Base-by-base conservation (phyloP, 352 stramenopile species). In the Phytophthora quininea region DNA sequence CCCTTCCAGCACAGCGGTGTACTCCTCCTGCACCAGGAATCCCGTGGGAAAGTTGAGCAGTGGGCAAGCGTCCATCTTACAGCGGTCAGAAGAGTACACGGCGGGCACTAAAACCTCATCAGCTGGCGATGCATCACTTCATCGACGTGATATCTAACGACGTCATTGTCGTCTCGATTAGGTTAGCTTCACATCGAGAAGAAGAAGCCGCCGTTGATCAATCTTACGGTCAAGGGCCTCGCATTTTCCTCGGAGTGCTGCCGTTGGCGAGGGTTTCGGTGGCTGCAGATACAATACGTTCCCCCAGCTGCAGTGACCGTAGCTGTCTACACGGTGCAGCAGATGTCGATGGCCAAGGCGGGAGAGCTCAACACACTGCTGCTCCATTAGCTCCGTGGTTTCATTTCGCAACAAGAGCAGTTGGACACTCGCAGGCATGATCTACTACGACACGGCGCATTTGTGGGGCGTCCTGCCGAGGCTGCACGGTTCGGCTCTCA, bases 401-500 rank as follows among this genome's bases (percentile, higher is more conserved):
- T n/a, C 6, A 24, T 49, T 3, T 43, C 64, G 65, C 48, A 66
- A 38, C 48, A 33, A 29, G 61, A 73, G 57, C 30, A 31, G 35
- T 54, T 32, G 14, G 52, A n/a, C 48, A 45, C 3, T 33, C 57
- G 27, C 49, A 63, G 48, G 50, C 43, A 95, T 95, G 86, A 95
- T 93, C 66, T 92, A 93, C 73, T 95, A 95, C 70, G 72, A 86
- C 69, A 84, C 80, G n/a, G 65, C 71, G 27, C 74, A 81, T 31
- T 64, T 95, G 4, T 80, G 79, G 64, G 70, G 67, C 15, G 74
- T 93, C 15, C 58, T 95, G 42, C 79, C 86, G 53, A 80, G 82
- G 24, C 88, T 79, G 79, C 84, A 95, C 40, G 86, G 84, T 19
- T 93, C 86, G 15, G 83, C 86, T n/a, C 66, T 95, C 48, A 90